phyloP scores from a whole-genome alignment of 768 basidiomycete genomes.

The Polyporus arcularius region DNA sequence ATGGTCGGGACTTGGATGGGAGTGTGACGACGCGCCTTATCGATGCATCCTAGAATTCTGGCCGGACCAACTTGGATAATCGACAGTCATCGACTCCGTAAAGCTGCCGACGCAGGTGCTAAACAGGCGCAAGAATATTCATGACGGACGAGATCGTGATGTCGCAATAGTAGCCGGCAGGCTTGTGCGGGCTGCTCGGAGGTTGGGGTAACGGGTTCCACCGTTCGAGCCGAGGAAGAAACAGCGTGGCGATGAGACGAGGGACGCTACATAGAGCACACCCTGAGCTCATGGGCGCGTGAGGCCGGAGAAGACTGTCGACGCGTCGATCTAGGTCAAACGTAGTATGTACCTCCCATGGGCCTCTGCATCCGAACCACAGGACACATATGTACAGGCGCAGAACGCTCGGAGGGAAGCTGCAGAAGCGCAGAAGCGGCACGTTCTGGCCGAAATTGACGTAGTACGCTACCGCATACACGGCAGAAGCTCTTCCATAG shows the following conservation, averaged over 20 bases:
- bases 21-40: constrained; percentile 15
- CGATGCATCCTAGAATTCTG: constrained; percentile 3
- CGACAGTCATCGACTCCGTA: neutral
- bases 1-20: neutral
- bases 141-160: neutral
- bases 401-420: neutral
- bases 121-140: neutral
- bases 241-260: neutral
- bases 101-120: neutral
- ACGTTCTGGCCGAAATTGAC: neutral
- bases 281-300: neutral
- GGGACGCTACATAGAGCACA: neutral
- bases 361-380: neutral
- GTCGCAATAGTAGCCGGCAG: neutral
- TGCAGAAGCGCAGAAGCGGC: neutral
- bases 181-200: neutral
- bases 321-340: constrained; percentile 15
- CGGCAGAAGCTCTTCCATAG: neutral
- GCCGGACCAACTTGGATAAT: neutral
- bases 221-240: neutral
- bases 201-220: neutral
- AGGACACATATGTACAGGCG: neutral
- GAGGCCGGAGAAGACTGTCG: neutral
- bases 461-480: neutral
- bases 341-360: constrained; percentile 10